These are phyloP conservation scores for Hibiscus mutabilis DNA, from an alignment of 345 rosid species.

Conservation along the genomic window DNA sequence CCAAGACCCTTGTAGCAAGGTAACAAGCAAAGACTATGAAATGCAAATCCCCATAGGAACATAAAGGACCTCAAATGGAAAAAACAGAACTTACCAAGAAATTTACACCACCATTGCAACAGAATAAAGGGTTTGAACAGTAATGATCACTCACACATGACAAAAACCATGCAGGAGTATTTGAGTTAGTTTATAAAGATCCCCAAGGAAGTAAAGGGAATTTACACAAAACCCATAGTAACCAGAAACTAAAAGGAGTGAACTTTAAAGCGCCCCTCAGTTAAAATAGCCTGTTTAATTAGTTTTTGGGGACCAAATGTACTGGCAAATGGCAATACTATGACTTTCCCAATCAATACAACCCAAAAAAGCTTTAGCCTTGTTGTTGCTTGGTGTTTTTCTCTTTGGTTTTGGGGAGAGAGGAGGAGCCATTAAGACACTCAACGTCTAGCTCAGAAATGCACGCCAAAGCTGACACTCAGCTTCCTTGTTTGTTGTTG, in stretches of 20 bases:
- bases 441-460: conserved; percentile 27
- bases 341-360: background rate
- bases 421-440: conserved; percentile 16
- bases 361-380: background rate
- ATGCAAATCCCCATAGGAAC: conserved; percentile 3
- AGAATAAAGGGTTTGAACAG: background rate
- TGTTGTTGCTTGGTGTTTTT: conserved; percentile 7
- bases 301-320: background rate
- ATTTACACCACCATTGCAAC: conserved; percentile 1
- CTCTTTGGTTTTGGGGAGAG: conserved; percentile 13
- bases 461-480: conserved; percentile 50
- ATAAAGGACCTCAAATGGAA: background rate
- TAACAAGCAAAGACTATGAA: conserved; percentile 6
- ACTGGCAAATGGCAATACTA: no score
- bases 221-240: conserved; percentile 5
- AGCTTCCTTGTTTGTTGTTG: conserved; percentile 30
- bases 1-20: conserved; percentile 24
- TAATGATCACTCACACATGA: conserved; percentile 3
- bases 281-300: background rate
- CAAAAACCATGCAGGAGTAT: conserved; percentile 16
- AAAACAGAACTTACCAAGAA: conserved; percentile 14
- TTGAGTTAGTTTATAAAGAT: conserved; percentile 16
- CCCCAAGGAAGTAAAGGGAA: conserved; percentile 6
- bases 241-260: background rate
- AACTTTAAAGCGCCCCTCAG: conserved; percentile 14